phyloP scores from a whole-genome alignment of 1,284 basidiomycete species.

The Schizophyllum amplum region DNA sequence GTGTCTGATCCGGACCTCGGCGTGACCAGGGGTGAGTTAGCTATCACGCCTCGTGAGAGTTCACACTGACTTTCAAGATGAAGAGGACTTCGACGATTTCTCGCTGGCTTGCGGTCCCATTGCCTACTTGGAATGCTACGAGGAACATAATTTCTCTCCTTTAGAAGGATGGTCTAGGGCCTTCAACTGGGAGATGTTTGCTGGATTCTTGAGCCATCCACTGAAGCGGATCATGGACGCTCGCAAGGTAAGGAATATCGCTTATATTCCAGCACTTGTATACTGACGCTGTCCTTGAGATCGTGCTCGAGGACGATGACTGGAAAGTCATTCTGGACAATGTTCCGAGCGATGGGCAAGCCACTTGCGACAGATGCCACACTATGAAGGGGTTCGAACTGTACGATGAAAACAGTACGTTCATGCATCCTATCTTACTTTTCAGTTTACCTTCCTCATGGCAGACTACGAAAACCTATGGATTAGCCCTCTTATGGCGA shows the following conservation, averaged over 20 bases:
- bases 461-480: neutral
- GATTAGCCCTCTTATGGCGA: neutral
- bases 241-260: neutral
- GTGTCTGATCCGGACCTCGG: neutral
- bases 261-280: no score
- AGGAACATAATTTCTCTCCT: neutral
- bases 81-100: neutral
- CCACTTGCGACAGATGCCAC: neutral
- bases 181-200: neutral
- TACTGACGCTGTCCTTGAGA: no score
- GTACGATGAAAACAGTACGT: neutral
- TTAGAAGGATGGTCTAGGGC: neutral
- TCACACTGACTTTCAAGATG: neutral
- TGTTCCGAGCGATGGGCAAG: neutral
- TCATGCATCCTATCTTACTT: no score
- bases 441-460: no score
- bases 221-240: neutral
- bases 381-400: neutral
- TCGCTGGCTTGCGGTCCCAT: neutral
- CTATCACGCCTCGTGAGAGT: neutral
- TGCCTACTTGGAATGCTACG: neutral
- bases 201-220: neutral
- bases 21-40: neutral
- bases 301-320: neutral
- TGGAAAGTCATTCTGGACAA: neutral